Conservation (phyloP, 805 yeast genomes). For the Jamesozyma hellenica region DNA sequence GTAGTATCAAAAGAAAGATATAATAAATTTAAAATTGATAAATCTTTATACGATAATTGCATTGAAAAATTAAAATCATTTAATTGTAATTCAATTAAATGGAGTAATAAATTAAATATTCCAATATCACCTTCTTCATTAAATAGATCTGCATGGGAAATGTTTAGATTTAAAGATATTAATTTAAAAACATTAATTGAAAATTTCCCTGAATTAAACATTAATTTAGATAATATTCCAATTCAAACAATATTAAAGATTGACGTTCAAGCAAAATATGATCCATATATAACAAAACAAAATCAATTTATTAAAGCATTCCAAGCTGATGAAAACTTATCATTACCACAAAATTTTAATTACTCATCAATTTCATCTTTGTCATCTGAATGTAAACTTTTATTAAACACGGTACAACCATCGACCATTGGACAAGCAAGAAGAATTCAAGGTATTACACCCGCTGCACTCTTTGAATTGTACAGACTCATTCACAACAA, state of each 20-base stretch:
- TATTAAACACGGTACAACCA: conserved; percentile 70
- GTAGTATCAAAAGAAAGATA: conserved; percentile 55
- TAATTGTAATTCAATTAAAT: conserved; percentile 44
- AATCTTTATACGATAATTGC: conserved; percentile 34
- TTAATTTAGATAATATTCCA: conserved; percentile 26
- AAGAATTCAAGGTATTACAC: conserved; percentile 89
- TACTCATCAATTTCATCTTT: conserved; percentile 51
- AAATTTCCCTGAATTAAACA: conserved; percentile 31
- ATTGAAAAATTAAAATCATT: conserved; percentile 37
- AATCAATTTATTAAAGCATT: conserved; percentile 62
- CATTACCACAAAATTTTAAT: conserved; percentile 58
- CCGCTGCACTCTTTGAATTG: conserved; percentile 79
- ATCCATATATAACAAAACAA: conserved; percentile 70
- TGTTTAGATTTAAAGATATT: conserved; percentile 47
- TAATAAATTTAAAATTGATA: conserved; percentile 37
- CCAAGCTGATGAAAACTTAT: conserved; percentile 68
- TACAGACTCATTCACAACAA: conserved; percentile 29
- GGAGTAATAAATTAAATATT: conserved; percentile 46
- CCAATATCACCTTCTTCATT: conserved; percentile 46
- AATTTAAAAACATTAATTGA: conserved; percentile 20
- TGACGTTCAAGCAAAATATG: conserved; percentile 72
- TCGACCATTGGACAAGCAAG: conserved; percentile 91
- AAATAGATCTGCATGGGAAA: conserved; percentile 57
- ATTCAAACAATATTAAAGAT: conserved; percentile 47
- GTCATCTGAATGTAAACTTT: conserved; percentile 63